phyloP scores from a whole-genome alignment of 257 asterid species.

The Lithospermum erythrorhizon region DNA sequence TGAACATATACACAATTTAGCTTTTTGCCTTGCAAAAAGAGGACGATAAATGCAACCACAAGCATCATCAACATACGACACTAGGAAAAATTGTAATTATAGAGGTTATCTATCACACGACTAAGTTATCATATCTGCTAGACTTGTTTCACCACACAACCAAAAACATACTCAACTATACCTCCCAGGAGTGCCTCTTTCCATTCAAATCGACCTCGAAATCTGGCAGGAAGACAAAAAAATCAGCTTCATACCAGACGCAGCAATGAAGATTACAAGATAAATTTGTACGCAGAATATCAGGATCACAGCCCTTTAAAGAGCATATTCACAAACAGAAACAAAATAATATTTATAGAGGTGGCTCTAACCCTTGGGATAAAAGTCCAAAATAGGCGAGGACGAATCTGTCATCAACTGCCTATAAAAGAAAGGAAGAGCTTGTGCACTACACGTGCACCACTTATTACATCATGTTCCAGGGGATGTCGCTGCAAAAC shows the following conservation, averaged over 20 bases:
- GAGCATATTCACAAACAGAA: neutral
- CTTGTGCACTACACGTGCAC: constrained; percentile 36
- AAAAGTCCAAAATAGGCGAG: constrained; percentile 54
- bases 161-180: constrained; percentile 1
- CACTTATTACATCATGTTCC: neutral
- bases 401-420: constrained; percentile 46
- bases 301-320: constrained; percentile 1
- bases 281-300: neutral
- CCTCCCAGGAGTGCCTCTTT: constrained; percentile 53
- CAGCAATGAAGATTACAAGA: neutral
- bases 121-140: neutral
- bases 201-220: constrained; percentile 59
- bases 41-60: neutral
- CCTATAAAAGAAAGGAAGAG: constrained; percentile 47
- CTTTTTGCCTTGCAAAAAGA: neutral
- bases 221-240: constrained; percentile 24
- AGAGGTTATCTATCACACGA: neutral
- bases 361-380: constrained; percentile 41
- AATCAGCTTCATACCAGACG: constrained; percentile 7
- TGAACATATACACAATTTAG: neutral
- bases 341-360: neutral
- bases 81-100: neutral
- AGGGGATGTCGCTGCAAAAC: neutral
- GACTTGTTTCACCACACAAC: neutral
- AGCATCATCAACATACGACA: neutral